Evolutionary conservation across 495 filamentous ascomycete genomes (phyloP), one percentile per base, ranked within the genome.

Genomic region (Penicillium lagena): DNA sequence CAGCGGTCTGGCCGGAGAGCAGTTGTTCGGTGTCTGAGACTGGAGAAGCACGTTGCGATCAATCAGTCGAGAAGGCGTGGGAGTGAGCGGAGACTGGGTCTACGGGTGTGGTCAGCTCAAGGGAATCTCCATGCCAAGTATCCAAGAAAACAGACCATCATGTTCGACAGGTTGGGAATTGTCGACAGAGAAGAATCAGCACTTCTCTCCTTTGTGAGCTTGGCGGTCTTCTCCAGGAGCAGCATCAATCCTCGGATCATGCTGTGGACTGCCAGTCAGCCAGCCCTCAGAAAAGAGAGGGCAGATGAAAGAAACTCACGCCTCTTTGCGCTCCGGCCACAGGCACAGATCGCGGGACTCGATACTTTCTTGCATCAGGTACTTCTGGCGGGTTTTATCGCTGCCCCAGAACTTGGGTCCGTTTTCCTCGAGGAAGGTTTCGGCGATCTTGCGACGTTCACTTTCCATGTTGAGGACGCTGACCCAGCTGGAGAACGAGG

Each of bases 391-490:
- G 35, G 28, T 49, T 0, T n/a, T 28, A 6, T 35, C 12, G 5
- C 27, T 35, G 32, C 50, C 50, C 50, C 50, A 53, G 17, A 48
- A 49, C 4, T 9, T 30, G 5, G 15, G 30, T 9, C 50, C 50
- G n/a, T 33, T 13, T 7, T 34, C 12, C 7, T 45, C 42, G 2
- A 44, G 37, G 29, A 53, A 53, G 12, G 17, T 28, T 33, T 49
- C 27, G 13, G 50, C 45, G 37, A 38, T 42, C 1, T 14, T 15
- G 1, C 33, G 10, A 10, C 50, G 22, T 29, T 41, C 33, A 12
- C 1, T 7, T 22, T 49, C 34, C 8, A 29, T 35, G 7, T 34
- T 17, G 7, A n/a, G 31, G 11, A 53, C 5, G 31, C 7, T 38
- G 13, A 7, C 8, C 17, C 45, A 45, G 48, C 1, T 27, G 4